Conservation (phyloP, 805 yeast genomes). For the Barnettozyma salicaria region DNA sequence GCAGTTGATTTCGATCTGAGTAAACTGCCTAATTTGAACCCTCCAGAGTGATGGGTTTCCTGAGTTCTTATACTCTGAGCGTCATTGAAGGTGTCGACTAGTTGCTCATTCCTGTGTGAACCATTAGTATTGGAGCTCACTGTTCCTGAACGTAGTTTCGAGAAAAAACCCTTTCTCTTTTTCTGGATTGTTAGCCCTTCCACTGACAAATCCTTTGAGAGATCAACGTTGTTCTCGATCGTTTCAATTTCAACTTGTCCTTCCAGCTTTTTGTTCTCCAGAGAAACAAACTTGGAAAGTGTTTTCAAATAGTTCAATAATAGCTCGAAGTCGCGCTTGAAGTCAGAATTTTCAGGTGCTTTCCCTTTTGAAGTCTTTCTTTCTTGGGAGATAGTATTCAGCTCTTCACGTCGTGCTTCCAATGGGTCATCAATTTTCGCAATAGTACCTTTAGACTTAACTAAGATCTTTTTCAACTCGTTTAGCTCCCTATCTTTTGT, state of each 20-base stretch:
- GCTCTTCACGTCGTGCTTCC: slow-evolving; percentile 26
- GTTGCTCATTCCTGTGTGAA: slow-evolving; percentile 8
- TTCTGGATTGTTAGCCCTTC: slow-evolving; percentile 41
- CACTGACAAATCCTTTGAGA: slow-evolving; percentile 50
- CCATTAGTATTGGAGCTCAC: slow-evolving; percentile 10
- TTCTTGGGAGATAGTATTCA: slow-evolving; percentile 28
- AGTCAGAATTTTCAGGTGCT: slow-evolving; percentile 45
- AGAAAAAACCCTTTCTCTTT: slow-evolving; percentile 54
- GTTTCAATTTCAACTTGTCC: slow-evolving; percentile 88
- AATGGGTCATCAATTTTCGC: slow-evolving; percentile 26
- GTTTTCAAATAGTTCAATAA: slow-evolving; percentile 45
- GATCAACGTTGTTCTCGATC: slow-evolving; percentile 72
- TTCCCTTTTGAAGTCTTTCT: slow-evolving; percentile 31
- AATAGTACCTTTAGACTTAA: slow-evolving; percentile 31
- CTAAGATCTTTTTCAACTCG: slow-evolving; percentile 43
- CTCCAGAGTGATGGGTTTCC: slow-evolving; percentile 6
- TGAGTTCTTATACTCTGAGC: slow-evolving; percentile 20
- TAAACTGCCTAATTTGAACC: slow-evolving; percentile 20
- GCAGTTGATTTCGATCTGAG: slow-evolving; percentile 15
- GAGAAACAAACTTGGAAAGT: slow-evolving; percentile 58
- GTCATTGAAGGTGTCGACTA: slow-evolving; percentile 18
- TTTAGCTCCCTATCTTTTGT: slow-evolving; percentile 48
- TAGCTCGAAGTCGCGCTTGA: slow-evolving; percentile 32
- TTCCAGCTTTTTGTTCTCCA: slow-evolving; percentile 67
- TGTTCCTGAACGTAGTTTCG: slow-evolving; percentile 25